Evolutionary conservation across 305 asterid species (phyloP).

Genomic region (Fraxinus baroniana): DNA sequence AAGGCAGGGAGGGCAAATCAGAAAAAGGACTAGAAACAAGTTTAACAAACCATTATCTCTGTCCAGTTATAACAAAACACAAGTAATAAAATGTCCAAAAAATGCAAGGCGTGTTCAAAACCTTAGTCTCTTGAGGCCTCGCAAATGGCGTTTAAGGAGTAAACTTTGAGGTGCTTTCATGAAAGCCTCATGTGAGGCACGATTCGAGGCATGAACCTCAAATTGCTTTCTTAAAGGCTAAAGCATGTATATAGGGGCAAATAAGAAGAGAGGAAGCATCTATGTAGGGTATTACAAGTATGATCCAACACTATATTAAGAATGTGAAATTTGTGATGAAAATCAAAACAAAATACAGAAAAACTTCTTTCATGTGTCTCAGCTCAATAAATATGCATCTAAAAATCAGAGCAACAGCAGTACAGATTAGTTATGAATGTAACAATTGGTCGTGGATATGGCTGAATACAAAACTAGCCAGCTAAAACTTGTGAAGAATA

Average conservation of each 20-base stretch:
- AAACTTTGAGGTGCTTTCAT: neutral
- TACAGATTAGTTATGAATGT: neutral
- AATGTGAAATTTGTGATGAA: neutral
- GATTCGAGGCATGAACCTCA: neutral
- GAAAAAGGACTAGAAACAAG: neutral
- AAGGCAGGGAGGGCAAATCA: neutral
- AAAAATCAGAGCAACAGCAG: neutral
- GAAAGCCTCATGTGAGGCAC: neutral
- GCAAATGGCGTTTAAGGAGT: neutral
- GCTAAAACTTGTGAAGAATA: neutral
- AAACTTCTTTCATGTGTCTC: neutral
- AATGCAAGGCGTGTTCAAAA: neutral
- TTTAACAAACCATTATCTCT: neutral
- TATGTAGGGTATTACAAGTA: neutral
- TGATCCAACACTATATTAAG: neutral
- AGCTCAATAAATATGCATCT: neutral
- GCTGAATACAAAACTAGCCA: neutral
- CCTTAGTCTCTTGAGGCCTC: neutral
- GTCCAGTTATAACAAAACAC: no score
- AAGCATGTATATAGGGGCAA: neutral
- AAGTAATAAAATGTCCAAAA: no score
- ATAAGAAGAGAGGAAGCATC: neutral
- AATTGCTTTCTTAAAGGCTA: neutral
- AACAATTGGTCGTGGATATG: neutral
- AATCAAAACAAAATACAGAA: neutral